Base-by-base conservation (phyloP, 768 basidiomycete genomes). In the Gloeopeniophorella convolvens region DNA sequence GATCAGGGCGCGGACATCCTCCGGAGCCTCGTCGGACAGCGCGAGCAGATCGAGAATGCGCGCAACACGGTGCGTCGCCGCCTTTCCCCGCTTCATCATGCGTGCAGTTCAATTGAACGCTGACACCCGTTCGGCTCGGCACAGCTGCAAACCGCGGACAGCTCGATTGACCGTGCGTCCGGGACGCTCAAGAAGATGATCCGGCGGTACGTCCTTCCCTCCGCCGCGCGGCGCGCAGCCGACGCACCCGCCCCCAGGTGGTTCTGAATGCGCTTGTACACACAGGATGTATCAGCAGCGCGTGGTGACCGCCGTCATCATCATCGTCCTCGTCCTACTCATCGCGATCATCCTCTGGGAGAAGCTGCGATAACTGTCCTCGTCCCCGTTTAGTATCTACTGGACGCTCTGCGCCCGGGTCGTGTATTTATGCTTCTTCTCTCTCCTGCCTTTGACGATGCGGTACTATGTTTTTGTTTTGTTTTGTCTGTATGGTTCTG, bases 211-310 rank as follows among this genome's bases (percentile, higher is more conserved):
- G 83, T 71, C 41, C 12, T 30, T 24, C 20, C 33, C 21, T 24
- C 5, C n/a, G 50, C 6, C 43, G 39, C 42, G 42, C 45, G 16
- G 42, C 50, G n/a, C 54, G 32, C 21, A 35, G 45, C 56, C 51
- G 47, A 48, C 45, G n/a, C n/a, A 35, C 56, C 58, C 53, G 28
- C 39, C n/a, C n/a, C n/a, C 50, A 63, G 61, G 45, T 66, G 60
- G 58, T 34, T 64, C 28, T 60, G 27, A 52, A 23, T 15, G 32
- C 45, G 51, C 42, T 30, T 51, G 58, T 52, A 56, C 45, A 51
- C 62, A 39, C 64, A 99, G 96, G 71, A 96, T 98, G 91, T 93
- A 97, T 65, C 92, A 96, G 66, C 95, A 99, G 62, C 85, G 89
- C 45, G 77, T 89, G 41, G 76, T 96, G 41, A 97, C 93, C 5